phyloP scores from a whole-genome alignment of 345 rosid genomes.

The Cardamine chenopodiifolia region DNA sequence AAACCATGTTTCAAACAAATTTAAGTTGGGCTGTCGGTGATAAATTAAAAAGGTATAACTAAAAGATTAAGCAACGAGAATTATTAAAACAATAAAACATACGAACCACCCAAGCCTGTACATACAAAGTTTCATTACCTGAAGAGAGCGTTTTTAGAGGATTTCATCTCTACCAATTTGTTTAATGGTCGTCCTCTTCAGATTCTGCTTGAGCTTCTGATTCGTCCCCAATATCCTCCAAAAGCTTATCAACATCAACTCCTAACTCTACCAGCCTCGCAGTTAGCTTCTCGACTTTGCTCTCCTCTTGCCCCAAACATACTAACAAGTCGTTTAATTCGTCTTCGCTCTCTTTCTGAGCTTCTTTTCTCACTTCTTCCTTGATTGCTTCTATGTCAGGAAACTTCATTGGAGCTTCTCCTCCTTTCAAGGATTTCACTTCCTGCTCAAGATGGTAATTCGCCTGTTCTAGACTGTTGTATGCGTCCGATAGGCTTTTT shows the following conservation, averaged over 20 bases:
- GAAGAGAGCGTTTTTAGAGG: conserved; percentile 9
- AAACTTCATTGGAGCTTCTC: conserved; percentile 47
- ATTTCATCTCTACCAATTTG: conserved; percentile 10
- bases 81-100: conserved; percentile 7
- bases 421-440: conserved; percentile 69
- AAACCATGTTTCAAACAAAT: too few relatives aligned
- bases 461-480: conserved; percentile 82
- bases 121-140: conserved; percentile 36
- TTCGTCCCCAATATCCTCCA: conserved; percentile 91
- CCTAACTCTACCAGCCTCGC: conserved; percentile 78
- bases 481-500: conserved; percentile 83
- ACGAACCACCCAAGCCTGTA: conserved; percentile 23
- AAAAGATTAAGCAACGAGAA: neutral
- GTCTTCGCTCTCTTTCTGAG: conserved; percentile 90
- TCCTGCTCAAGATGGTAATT: conserved; percentile 81
- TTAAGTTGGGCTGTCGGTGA: too few relatives aligned
- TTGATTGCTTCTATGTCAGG: conserved; percentile 67
- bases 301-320: conserved; percentile 97
- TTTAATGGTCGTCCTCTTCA: conserved; percentile 61
- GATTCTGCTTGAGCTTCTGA: conserved; percentile 70
- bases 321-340: conserved; percentile 94
- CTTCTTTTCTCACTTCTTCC: conserved; percentile 92
- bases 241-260: conserved; percentile 76
- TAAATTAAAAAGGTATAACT: neutral
- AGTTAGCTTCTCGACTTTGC: conserved; percentile 85